These are phyloP conservation scores for Kluyveromyces dobzhanskii DNA, from an alignment of 805 yeast species.

Conservation along the genomic window DNA sequence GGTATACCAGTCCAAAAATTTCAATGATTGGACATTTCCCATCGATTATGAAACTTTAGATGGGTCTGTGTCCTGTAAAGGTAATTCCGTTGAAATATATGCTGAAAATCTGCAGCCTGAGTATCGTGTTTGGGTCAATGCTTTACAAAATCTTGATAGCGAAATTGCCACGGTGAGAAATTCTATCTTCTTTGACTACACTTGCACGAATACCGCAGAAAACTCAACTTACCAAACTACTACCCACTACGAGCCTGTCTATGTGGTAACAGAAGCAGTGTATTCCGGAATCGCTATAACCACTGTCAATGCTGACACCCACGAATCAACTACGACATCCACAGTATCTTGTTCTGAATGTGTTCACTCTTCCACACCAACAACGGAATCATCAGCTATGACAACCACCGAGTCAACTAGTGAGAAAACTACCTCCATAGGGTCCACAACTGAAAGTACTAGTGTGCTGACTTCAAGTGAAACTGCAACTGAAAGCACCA, in stretches of 20 bases:
- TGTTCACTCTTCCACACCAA: background rate
- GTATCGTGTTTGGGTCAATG: constrained; percentile 26
- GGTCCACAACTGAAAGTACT: background rate
- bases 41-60: constrained; percentile 9
- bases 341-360: background rate
- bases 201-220: constrained; percentile 25
- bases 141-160: constrained; percentile 22
- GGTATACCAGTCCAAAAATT: constrained; percentile 18
- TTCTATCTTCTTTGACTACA: constrained; percentile 12
- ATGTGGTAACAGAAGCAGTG: constrained; percentile 7
- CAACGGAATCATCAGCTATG: background rate
- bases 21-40: constrained; percentile 32
- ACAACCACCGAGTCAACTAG: background rate
- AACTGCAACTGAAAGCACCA: background rate
- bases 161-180: constrained; percentile 18
- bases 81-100: constrained; percentile 13
- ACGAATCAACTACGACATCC: background rate
- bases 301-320: background rate
- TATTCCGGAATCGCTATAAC: constrained; percentile 7
- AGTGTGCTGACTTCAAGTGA: background rate
- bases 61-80: constrained; percentile 19
- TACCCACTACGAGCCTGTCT: constrained; percentile 6
- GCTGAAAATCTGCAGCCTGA: constrained; percentile 20
- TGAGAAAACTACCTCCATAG: background rate
- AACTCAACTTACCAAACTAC: constrained; percentile 16